Percentiles rank a stretch among this genome's conserved stretches.
phyloP scores from a whole-genome alignment of 225 moss, liverwort and hornwort genomes.

The Marchantia paleacea region DNA sequence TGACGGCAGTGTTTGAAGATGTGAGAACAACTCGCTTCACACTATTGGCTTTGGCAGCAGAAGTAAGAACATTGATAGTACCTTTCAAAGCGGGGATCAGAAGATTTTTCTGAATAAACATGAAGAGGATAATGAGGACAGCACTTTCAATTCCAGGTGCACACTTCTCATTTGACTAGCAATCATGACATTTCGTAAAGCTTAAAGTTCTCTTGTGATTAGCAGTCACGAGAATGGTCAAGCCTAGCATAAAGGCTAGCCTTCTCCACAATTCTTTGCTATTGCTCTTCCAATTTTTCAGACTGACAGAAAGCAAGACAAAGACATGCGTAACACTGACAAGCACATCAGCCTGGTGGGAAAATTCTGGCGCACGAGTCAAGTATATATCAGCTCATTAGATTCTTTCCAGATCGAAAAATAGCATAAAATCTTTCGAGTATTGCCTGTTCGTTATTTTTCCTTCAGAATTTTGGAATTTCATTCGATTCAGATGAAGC shows the following conservation, averaged over 20 bases:
- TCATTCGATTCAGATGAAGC: background rate
- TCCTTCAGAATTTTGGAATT: background rate
- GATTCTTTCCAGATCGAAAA: background rate
- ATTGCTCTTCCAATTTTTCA: background rate
- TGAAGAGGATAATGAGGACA: background rate
- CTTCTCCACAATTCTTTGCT: background rate
- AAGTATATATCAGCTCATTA: background rate
- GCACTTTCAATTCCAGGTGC: too few relatives aligned
- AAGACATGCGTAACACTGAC: too few relatives aligned
- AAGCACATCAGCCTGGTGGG: background rate
- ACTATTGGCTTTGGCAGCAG: slow-evolving; percentile 40
- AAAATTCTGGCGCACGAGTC: background rate
- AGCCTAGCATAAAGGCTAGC: too few relatives aligned
- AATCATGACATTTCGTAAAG: background rate
- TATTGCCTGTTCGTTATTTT: background rate
- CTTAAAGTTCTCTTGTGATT: background rate
- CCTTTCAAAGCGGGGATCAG: slow-evolving; percentile 43
- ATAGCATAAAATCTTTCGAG: background rate
- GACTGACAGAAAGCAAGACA: background rate
- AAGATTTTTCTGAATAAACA: slow-evolving; percentile 29
- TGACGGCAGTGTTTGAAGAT: slow-evolving; percentile 41
- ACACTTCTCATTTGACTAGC: background rate
- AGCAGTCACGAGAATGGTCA: too few relatives aligned
- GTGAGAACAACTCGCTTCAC: slow-evolving; percentile 55
- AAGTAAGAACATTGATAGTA: slow-evolving; percentile 45